Evolutionary conservation across 768 basidiomycete species (phyloP).

Genomic region (Boletus pseudo-olivaceus): DNA sequence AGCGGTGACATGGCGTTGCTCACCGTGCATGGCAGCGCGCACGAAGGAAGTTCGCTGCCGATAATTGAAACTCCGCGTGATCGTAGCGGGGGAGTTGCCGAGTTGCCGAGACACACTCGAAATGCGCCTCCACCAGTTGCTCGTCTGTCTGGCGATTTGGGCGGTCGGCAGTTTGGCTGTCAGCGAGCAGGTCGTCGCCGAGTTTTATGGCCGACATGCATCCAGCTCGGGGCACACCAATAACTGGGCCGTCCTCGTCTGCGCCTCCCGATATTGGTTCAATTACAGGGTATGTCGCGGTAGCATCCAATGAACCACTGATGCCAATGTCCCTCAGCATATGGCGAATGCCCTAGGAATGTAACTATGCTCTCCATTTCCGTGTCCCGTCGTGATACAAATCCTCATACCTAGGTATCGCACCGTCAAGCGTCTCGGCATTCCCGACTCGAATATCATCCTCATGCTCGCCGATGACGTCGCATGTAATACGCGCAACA

Average conservation of each 20-base stretch:
- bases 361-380: slow-evolving; percentile 40
- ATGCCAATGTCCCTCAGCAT: slow-evolving; percentile 53
- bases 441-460: slow-evolving; percentile 98
- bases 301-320: background rate
- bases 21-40: slow-evolving; percentile 29
- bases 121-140: slow-evolving; percentile 28
- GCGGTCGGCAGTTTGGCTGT: slow-evolving; percentile 27
- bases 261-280: slow-evolving; percentile 95
- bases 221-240: slow-evolving; percentile 68
- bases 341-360: slow-evolving; percentile 99
- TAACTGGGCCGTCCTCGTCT: slow-evolving; percentile 98
- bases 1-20: slow-evolving; percentile 9
- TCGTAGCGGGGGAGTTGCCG: slow-evolving; percentile 10
- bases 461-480: slow-evolving; percentile 98
- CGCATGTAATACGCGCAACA: slow-evolving; percentile 90
- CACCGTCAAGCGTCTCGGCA: slow-evolving; percentile 95
- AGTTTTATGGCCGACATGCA: slow-evolving; percentile 46
- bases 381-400: background rate
- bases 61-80: slow-evolving; percentile 24
- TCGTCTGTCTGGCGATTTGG: slow-evolving; percentile 37
- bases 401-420: slow-evolving; percentile 66
- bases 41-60: background rate
- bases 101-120: slow-evolving; percentile 22
- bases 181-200: slow-evolving; percentile 37
- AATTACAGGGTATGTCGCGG: slow-evolving; percentile 80